Evolutionary conservation across 805 yeast species (phyloP), one percentile per base, ranked within the genome.

Genomic region (Myxozyma neglecta): DNA sequence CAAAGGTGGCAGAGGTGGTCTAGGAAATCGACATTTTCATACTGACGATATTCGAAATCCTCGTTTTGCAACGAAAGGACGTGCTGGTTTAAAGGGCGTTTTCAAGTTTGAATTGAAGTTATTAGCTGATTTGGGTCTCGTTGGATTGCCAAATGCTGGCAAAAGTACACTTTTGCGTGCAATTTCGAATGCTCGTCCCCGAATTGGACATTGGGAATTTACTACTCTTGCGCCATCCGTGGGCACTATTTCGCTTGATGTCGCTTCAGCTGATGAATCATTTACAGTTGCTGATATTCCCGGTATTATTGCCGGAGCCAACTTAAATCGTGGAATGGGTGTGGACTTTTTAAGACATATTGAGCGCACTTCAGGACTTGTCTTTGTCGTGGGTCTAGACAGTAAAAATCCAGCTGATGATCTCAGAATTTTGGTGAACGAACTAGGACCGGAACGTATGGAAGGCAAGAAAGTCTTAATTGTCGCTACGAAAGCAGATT

Each of bases 271-370:
- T 2, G 70, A 70, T 48, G 68, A 69, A 29, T 81, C 88, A 5
- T 92, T 93, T 72, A 89, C 97, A 0, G 97, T 94, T 1, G 98
- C 98, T 1, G 99, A 94, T 76, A 94, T 94, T 60, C 99, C 99
- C 0, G 99, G 99, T 6, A 88, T 94, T 49, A 88, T 94, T 62
- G 81, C 85, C 73, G 97, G 96, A 6, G 98, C 99, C 0, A 81
- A 85, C 7, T 72, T 73, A 6, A 89, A 92, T 71, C 86, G 82
- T 72, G 99, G 99, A 1, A 86, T 94, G 89, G 99, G 99, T 0
- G 79, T 90, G 53, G 97, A 91, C 65, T 94, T 94, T 73, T 76
- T 94, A 65, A 81, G 97, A 58, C 99, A 94, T 73, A 85, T 94
- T 51, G 98, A 94, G 74, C 81, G 99, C 66, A 88, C 97, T 4